A percentile compares a stretch with the other conserved stretches of the same genome.
These are phyloP conservation scores for Erodium moschatum DNA, from an alignment of 441 rosid genomes.

Conservation along the genomic window DNA sequence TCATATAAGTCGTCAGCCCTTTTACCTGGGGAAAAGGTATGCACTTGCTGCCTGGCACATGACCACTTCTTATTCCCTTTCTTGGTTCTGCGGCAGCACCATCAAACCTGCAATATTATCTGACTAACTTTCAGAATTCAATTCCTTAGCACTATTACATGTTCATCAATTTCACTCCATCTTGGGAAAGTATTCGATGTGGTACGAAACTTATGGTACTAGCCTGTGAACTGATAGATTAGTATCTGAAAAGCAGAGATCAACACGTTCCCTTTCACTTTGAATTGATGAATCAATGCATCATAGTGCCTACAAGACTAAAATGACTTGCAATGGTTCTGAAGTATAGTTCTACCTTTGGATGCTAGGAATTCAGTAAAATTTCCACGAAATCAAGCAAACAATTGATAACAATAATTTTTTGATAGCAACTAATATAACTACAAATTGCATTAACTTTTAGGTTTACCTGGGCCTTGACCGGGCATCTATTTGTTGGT, in stretches of 20 bases:
- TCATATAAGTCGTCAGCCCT: background rate
- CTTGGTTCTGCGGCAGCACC: slow-evolving; percentile 8
- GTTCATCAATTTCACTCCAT: no score
- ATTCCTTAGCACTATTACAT: no score
- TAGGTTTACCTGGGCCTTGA: slow-evolving; percentile 21
- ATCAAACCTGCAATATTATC: background rate
- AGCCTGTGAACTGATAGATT: no score
- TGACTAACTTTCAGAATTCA: no score
- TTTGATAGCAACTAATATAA: background rate
- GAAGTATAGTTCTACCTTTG: background rate
- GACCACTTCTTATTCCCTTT: slow-evolving; percentile 11
- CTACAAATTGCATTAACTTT: background rate
- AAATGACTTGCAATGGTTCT: no score
- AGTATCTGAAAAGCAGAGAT: no score
- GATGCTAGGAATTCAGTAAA: background rate
- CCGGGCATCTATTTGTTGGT: slow-evolving; percentile 24
- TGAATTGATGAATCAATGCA: no score
- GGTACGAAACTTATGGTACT: no score
- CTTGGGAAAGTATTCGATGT: no score
- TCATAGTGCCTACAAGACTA: no score
- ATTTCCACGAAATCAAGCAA: background rate
- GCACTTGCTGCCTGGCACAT: slow-evolving; percentile 5
- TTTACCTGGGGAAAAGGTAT: slow-evolving; percentile 8
- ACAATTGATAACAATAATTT: background rate
- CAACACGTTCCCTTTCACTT: no score